Base-by-base conservation (phyloP, 1,139 yeast species). In the Saccharomyces hybrid region DNA sequence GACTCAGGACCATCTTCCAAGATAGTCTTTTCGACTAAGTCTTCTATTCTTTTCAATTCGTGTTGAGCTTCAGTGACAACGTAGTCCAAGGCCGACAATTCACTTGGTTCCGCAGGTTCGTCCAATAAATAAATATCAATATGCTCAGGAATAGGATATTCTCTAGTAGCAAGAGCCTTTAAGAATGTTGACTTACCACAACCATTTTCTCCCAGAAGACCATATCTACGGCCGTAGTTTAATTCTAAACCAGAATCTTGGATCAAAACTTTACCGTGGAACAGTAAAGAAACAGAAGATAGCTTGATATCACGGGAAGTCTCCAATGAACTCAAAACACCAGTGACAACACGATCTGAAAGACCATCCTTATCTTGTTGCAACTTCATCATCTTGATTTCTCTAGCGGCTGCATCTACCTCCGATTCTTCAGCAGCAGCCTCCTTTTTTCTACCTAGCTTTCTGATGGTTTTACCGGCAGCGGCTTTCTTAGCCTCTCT, bases 101-200 rank as follows among this genome's bases (percentile, higher is more conserved):
- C 97, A 59, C 95, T 80, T 58, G 98, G 90, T 64, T 83, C 96
- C 57, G 99, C 99, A 50, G 99, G 98, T 76, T 95, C 98, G 73
- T 95, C 95, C 73, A 93, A 80, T 64, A 93, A 77, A 71, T 93
- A 93, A 58, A 93, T 79, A 77, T 93, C 99, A 66, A 95, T 88
- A 63, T 80, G 82, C 61, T 85, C 95, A 50, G 99, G 98, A 65
- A 93, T 80, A 55, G 99, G 99, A 75, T 80, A 93, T 74, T 95
- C 99, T 74, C 97, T 83, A 55, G 96, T 95, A 57, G 98, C 97
- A 66, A 95, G 75, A 46, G 98, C 85, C 73, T 88, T 88, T 71
- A 93, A 76, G 67, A 93, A 84, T 31, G 99, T 93, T 47, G 98
- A 90, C 75, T 93, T 93, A 77, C 99, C 99, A 77, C 99, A 93